phyloP scores from a whole-genome alignment of 2,329 filamentous ascomycete genomes.

The Ceratocystis huliohia region DNA sequence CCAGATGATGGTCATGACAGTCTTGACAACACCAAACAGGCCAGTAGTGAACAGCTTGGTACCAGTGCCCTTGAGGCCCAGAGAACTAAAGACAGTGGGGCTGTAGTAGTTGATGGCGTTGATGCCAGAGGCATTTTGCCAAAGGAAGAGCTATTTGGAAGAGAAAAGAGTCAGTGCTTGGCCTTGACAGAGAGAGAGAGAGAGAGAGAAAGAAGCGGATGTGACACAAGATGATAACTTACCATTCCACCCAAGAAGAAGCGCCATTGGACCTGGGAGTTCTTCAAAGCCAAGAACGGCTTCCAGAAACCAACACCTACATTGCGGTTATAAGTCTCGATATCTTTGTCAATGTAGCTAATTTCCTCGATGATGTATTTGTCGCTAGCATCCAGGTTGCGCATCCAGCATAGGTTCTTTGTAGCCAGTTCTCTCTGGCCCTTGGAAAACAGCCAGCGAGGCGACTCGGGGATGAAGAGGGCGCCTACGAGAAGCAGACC shows the following conservation, averaged over 20 bases:
- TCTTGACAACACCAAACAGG: constrained; percentile 67
- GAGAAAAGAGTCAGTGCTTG: neutral
- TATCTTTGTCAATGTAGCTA: constrained; percentile 53
- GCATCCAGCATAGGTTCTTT: constrained; percentile 50
- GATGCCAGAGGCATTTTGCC: constrained; percentile 64
- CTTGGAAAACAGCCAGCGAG: constrained; percentile 55
- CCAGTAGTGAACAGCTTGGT: constrained; percentile 49
- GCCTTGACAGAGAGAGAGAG: neutral
- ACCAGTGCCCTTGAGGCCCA: constrained; percentile 36
- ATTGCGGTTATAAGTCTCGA: constrained; percentile 49
- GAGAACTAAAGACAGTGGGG: constrained; percentile 51
- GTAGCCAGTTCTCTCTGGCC: constrained; percentile 47
- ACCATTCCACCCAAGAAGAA: constrained; percentile 56
- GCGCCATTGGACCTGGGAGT: constrained; percentile 51
- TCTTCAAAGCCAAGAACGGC: constrained; percentile 47
- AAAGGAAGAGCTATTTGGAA: constrained; percentile 49
- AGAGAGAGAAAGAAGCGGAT: neutral
- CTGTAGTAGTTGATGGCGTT: constrained; percentile 63
- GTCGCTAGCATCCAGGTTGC: constrained; percentile 43
- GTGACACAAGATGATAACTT: neutral
- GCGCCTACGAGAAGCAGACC: constrained; percentile 48
- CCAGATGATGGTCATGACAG: constrained; percentile 28
- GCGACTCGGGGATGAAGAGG: constrained; percentile 56
- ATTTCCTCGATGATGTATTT: constrained; percentile 63
- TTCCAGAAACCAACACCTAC: constrained; percentile 65